Evolutionary conservation across 176 grass and related monocot genomes (phyloP).

Genomic region (Tillandsia leiboldiana): DNA sequence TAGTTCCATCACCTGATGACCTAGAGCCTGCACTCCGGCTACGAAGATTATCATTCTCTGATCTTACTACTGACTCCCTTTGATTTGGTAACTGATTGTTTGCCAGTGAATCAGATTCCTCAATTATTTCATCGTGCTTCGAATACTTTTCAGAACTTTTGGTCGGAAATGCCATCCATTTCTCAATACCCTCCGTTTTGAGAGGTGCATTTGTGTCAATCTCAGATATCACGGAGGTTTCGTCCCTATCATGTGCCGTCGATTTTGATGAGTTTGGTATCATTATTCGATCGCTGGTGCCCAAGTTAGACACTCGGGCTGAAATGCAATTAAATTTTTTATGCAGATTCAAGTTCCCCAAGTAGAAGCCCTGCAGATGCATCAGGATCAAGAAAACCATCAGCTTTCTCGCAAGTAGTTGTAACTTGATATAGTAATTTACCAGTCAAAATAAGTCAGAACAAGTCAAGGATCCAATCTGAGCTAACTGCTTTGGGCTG

Average conservation of each 20-base stretch:
- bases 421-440: no score
- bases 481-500: no score
- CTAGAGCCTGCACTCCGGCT: neutral
- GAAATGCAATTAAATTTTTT: neutral
- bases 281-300: constrained; percentile 19
- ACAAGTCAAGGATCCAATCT: no score
- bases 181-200: constrained; percentile 12
- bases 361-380: no score
- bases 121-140: constrained; percentile 23
- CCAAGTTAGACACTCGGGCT: neutral
- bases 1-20: constrained; percentile 12
- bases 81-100: neutral
- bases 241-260: neutral
- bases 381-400: no score
- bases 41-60: neutral
- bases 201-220: neutral
- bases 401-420: no score
- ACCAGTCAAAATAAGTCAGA: no score
- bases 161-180: constrained; percentile 44
- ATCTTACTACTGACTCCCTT: neutral
- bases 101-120: constrained; percentile 7
- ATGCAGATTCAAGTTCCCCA: no score
- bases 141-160: neutral
- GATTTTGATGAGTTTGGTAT: constrained; percentile 24
- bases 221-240: neutral